A percentile compares a stretch with the other conserved stretches of the same genome.
Conservation (phyloP, 2,329 filamentous ascomycete genomes). For the Epichloe sibirici region DNA sequence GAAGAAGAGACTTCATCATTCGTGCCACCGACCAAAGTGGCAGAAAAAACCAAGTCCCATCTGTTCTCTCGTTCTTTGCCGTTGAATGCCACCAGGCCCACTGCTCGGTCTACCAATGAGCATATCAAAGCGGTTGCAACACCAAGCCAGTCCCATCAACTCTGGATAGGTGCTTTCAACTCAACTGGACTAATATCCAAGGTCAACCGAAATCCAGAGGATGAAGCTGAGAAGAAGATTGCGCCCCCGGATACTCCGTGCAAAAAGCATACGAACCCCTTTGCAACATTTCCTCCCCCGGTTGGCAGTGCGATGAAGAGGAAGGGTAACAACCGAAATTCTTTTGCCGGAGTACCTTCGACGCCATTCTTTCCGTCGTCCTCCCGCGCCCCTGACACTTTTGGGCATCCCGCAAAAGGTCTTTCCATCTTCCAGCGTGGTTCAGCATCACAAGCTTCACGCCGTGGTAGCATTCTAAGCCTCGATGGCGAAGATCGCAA, state of each 20-base stretch:
- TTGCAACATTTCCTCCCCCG: constrained; percentile 52
- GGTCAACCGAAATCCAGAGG: constrained; percentile 73
- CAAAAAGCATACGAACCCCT: constrained; percentile 65
- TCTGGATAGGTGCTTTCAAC: constrained; percentile 75
- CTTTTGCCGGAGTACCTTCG: constrained; percentile 61
- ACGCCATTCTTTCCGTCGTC: constrained; percentile 64
- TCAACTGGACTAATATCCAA: constrained; percentile 94
- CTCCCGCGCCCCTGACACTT: constrained; percentile 31
- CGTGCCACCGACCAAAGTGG: constrained; percentile 16
- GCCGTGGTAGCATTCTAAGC: constrained; percentile 63
- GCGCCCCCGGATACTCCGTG: constrained; percentile 91
- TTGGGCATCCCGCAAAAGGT: constrained; percentile 46
- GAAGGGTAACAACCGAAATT: constrained; percentile 51
- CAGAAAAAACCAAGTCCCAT: constrained; percentile 18
- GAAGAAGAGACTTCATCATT: constrained; percentile 54
- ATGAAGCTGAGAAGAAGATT: constrained; percentile 46
- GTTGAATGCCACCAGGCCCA: constrained; percentile 26
- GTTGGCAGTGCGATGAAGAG: constrained; percentile 50
- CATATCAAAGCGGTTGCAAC: constrained; percentile 24
- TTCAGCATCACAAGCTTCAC: constrained; percentile 29
- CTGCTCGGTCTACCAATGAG: constrained; percentile 17
- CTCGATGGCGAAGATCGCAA: constrained; percentile 65
- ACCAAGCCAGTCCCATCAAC: constrained; percentile 41
- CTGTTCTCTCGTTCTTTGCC: constrained; percentile 27
- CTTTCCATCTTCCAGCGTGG: constrained; percentile 56